Percentiles rank a stretch among this genome's conserved stretches.
Conservation (phyloP, 2,329 filamentous ascomycete genomes). For the Seiridium unicorne region DNA sequence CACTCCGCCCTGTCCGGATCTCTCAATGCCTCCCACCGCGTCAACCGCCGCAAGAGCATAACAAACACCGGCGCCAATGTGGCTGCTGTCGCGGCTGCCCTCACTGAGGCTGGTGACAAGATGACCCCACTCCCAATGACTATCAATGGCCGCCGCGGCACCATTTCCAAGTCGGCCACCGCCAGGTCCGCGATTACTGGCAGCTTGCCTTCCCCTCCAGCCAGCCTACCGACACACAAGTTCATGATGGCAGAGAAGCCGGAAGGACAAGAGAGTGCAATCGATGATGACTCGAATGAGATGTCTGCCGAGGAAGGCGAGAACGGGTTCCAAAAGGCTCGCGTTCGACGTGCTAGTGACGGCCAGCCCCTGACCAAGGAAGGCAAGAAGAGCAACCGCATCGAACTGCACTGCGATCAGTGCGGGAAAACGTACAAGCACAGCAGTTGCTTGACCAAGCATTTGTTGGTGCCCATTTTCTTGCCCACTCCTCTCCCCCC, state of each 20-base stretch:
- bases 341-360: constrained; percentile 72
- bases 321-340: constrained; percentile 45
- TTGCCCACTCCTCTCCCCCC: constrained; percentile 40
- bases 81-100: constrained; percentile 71
- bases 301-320: constrained; percentile 55
- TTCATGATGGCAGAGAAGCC: constrained; percentile 48
- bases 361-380: constrained; percentile 80
- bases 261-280: constrained; percentile 58
- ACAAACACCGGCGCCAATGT: constrained; percentile 72
- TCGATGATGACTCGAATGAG: constrained; percentile 66
- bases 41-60: constrained; percentile 92
- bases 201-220: constrained; percentile 63
- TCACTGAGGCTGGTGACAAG: constrained; percentile 64
- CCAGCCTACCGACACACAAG: constrained; percentile 63
- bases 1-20: constrained; percentile 77
- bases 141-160: constrained; percentile 60
- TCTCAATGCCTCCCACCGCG: constrained; percentile 78
- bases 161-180: constrained; percentile 64
- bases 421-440: constrained; percentile 99
- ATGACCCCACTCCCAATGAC: constrained; percentile 56
- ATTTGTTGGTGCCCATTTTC: constrained; percentile 87
- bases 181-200: constrained; percentile 51
- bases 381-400: constrained; percentile 74
- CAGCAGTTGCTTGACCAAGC: constrained; percentile 99
- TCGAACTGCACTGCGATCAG: constrained; percentile 92